Conservation (phyloP, 2,329 filamentous ascomycete genomes). For the Fusarium hostae region DNA sequence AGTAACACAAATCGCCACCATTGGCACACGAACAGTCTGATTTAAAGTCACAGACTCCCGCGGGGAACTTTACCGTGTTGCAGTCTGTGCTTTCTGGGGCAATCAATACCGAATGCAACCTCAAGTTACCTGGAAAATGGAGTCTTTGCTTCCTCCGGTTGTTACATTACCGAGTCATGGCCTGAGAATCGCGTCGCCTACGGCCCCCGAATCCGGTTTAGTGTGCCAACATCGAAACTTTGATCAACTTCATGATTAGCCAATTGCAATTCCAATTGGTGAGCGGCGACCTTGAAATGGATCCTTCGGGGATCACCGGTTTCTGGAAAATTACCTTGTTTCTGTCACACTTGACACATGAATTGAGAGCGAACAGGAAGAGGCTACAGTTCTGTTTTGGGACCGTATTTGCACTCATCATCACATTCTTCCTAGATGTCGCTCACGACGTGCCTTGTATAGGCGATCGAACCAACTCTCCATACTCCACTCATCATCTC, state of each 20-base stretch:
- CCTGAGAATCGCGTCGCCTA: conserved; percentile 7
- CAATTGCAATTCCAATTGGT: background rate
- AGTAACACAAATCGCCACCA: background rate
- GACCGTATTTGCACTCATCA: background rate
- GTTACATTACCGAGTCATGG: conserved; percentile 19
- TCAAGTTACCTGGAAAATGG: conserved; percentile 3
- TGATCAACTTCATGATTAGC: background rate
- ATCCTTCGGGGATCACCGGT: conserved; percentile 14
- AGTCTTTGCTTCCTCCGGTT: background rate
- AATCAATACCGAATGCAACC: background rate
- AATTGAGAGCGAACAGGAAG: background rate
- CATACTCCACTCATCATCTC: conserved; percentile 3
- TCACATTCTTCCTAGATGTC: background rate
- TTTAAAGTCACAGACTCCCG: background rate
- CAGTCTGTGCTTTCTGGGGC: conserved; percentile 8
- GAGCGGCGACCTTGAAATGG: background rate
- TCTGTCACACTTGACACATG: background rate
- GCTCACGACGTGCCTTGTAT: background rate
- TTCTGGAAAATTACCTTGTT: conserved; percentile 16
- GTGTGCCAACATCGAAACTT: background rate
- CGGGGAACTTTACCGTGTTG: background rate
- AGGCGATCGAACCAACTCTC: background rate
- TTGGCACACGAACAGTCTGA: background rate
- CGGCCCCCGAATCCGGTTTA: background rate
- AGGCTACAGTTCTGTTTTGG: conserved; percentile 14